Percentiles rank a stretch among this genome's conserved stretches.
Evolutionary conservation across 1,139 yeast species (phyloP).

Genomic region (Sugiyamaella sp.): DNA sequence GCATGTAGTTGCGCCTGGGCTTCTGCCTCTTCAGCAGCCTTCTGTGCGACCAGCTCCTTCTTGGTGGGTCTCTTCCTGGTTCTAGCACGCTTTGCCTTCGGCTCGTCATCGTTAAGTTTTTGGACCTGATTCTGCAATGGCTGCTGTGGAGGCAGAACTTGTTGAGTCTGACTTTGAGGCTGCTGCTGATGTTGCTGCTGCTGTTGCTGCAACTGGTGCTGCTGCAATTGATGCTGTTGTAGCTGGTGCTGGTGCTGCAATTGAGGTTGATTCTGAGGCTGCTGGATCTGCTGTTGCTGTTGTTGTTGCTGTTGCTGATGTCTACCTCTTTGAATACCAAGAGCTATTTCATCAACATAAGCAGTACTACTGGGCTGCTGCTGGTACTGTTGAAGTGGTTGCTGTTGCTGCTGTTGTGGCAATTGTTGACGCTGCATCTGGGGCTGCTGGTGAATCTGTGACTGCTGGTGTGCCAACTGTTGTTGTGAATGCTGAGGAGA

Average conservation of each 20-base stretch:
- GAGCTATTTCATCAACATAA: constrained; percentile 16
- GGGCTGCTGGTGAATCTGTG: constrained; percentile 17
- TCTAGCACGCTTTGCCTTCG: constrained; percentile 11
- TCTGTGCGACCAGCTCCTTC: constrained; percentile 14
- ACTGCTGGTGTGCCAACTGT: constrained; percentile 15
- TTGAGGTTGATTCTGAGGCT: constrained; percentile 20
- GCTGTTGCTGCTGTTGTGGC: constrained; percentile 13
- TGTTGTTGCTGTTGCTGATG: constrained; percentile 20
- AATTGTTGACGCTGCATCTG: constrained; percentile 12
- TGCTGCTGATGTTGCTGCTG: constrained; percentile 23
- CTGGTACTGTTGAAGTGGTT: constrained; percentile 5
- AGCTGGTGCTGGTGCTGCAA: constrained; percentile 19
- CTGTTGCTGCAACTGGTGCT: constrained; percentile 13
- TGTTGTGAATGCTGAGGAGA: constrained; percentile 20
- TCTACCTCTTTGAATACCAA: constrained; percentile 13
- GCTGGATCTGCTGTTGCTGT: constrained; percentile 17
- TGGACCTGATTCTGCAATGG: constrained; percentile 21
- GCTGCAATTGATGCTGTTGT: constrained; percentile 19
- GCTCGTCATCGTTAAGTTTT: constrained; percentile 13
- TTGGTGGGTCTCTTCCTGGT: constrained; percentile 21
- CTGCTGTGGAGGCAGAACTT: constrained; percentile 20
- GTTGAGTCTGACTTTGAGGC: constrained; percentile 20
- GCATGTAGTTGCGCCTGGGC: constrained; percentile 18
- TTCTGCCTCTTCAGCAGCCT: constrained; percentile 12
- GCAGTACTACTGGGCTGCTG: constrained; percentile 8